Evolutionary conservation across 2,329 filamentous ascomycete genomes (phyloP), one percentile per base, ranked within the genome.

Genomic region (Bipolaris sorokiniana): DNA sequence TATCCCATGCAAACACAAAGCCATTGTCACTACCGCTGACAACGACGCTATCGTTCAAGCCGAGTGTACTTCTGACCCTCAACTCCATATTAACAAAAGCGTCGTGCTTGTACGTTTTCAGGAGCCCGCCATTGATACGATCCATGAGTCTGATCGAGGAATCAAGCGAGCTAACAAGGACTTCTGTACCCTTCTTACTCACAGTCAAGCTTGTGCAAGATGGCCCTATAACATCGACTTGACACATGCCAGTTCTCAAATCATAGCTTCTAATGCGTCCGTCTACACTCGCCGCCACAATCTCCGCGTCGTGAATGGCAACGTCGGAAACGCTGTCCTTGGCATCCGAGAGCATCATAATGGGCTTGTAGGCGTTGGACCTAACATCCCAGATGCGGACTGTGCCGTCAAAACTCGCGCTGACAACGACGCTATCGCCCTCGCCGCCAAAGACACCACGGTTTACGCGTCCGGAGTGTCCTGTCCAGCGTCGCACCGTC

Each of bases 231-330:
- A 73, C 69, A 62, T 74, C 69, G 4, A 75, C 74, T 61, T 70
- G 72, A 81, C 83, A 51, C 86, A 81, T 82, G 0, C 93, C 93
- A 82, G 86, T 90, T 52, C 92, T 83, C 38, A 96, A 78, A 78
- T 98, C 94, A 78, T 98, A 97, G 58, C 83, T 83, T 51, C 94
- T 82, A 1, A 96, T 86, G 56, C 90, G 82, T 2, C 93, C 93
- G 77, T 98, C 94, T 54, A 97, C 91, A 73, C 91, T 93, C 0
- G 89, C 92, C 1, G 85, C 84, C 1, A 92, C 77, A 48, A 98
- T 85, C 76, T 83, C 80, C 11, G 71, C 67, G 16, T 78, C 81
- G 16, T 67, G 56, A 2, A 83, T 74, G 6, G 70, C 67, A 7
- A 84, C 62, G 53, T 75, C 75, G 3, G 76, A 77, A 23, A 93